Evolutionary conservation across 139 green algal genomes (phyloP), one percentile per base, ranked within the genome.

Genomic region (Tetradesmus obliquus): DNA sequence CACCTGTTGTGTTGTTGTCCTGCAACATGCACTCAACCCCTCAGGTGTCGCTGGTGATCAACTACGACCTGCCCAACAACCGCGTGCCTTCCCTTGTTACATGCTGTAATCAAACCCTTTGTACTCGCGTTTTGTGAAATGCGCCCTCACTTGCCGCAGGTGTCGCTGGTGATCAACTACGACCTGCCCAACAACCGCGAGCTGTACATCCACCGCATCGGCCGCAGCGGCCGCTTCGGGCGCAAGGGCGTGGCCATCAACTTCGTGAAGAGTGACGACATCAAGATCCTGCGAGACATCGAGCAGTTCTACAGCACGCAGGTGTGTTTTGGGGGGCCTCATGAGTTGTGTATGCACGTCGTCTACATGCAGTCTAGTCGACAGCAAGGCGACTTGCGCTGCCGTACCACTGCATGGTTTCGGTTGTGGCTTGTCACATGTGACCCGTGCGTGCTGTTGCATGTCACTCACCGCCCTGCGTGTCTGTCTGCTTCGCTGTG

Each of bases 91-190:
- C 32, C 32, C 32, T 45, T 45, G 32, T 45, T 45, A 45, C 32
- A 45, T 45, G 32, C 32, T 45, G 32, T 45, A 45, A 45, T 45
- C 32, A 45, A 45, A 45, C 32, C 32, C 32, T 45, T 45, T 45
- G 32, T 45, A 45, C 32, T 45, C 32, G 32, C 32, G 32, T 45
- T 45, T 45, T 45, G 32, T 45, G 32, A 45, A 45, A 45, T 45
- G 32, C 32, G 32, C 32, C 32, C 32, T 45, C 32, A 45, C 32
- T 45, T 45, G 57, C 81, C 51, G 9, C 95, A 98, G 96, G 98
- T 99, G 86, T 99, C 98, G 1, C 95, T 99, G 91, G 98, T 99
- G 72, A 99, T 99, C 96, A 99, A 99, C 96, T 99, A 99, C 87
- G 98, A 99, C 95, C 95, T 99, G 86, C 98, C 98, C 91, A 98